A percentile compares a stretch with the other conserved stretches of the same genome.
These are phyloP conservation scores for Lineolata rhizophorae DNA, from an alignment of 495 filamentous ascomycete species.

Conservation along the genomic window DNA sequence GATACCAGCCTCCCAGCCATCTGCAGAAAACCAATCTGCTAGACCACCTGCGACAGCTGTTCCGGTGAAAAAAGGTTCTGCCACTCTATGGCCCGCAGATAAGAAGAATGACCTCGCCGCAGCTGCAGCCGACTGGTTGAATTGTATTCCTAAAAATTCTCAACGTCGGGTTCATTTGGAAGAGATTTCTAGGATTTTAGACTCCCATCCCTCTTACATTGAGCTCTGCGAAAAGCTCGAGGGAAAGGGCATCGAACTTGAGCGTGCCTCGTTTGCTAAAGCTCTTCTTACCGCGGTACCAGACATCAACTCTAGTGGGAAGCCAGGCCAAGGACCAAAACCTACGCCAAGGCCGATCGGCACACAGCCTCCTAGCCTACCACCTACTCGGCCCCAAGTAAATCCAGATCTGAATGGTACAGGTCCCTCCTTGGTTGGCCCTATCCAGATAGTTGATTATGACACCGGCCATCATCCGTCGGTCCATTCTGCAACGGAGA, in stretches of 20 bases:
- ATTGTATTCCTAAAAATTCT: conserved; percentile 11
- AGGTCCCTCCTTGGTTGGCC: no score
- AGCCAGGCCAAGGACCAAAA: conserved; percentile 3
- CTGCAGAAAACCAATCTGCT: no score
- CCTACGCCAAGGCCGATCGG: neutral
- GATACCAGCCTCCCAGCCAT: no score
- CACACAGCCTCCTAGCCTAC: neutral
- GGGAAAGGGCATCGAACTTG: conserved; percentile 19
- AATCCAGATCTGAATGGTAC: conserved; percentile 1
- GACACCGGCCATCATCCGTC: no score
- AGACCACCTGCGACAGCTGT: no score
- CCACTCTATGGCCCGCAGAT: conserved; percentile 17
- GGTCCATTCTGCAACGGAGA: no score
- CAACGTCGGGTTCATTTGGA: conserved; percentile 8
- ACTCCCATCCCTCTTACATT: conserved; percentile 26
- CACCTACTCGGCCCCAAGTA: neutral
- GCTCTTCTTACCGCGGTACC: conserved; percentile 23
- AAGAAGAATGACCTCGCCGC: conserved; percentile 15
- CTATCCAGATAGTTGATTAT: no score
- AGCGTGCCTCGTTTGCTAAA: conserved; percentile 24
- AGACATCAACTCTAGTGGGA: conserved; percentile 14
- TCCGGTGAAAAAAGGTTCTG: conserved; percentile 5
- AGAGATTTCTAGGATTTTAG: conserved; percentile 19
- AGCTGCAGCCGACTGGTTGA: conserved; percentile 13
- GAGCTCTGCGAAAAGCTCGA: conserved; percentile 29